A percentile compares a stretch with the other conserved stretches of the same genome.
Evolutionary conservation across 1,284 basidiomycete genomes (phyloP).

Genomic region (Mycosarcoma mackinlayi): DNA sequence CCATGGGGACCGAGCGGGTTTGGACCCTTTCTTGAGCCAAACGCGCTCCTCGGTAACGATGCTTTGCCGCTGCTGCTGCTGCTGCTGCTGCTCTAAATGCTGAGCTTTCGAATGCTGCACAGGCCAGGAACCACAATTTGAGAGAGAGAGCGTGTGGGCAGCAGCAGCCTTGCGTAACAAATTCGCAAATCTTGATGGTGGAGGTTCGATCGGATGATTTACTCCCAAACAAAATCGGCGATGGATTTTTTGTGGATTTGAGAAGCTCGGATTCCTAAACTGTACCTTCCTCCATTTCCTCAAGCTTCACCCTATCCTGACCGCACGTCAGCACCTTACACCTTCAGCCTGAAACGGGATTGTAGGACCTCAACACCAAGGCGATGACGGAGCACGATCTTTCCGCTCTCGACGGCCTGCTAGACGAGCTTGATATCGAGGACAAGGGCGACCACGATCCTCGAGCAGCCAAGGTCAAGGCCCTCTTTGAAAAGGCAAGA

Average conservation of each 20-base stretch:
- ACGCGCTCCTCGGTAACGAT: not conserved
- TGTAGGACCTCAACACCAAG: too few relatives aligned
- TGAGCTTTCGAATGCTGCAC: conserved; percentile 6
- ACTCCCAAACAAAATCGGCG: conserved; percentile 11
- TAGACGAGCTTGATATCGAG: conserved; percentile 39
- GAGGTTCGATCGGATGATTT: conserved; percentile 12
- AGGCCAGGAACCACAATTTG: conserved; percentile 12
- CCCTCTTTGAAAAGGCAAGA: conserved; percentile 41
- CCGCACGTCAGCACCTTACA: too few relatives aligned
- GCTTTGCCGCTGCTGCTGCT: conserved; percentile 1
- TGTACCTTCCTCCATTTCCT: not conserved
- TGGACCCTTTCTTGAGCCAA: conserved; percentile 20
- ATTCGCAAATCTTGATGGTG: conserved; percentile 4
- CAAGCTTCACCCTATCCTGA: not conserved
- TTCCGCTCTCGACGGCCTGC: conserved; percentile 29
- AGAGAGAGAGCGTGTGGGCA: not conserved
- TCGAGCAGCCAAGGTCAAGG: conserved; percentile 33
- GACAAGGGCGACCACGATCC: conserved; percentile 27
- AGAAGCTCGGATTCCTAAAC: not conserved
- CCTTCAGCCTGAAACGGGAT: too few relatives aligned
- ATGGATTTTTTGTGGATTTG: conserved; percentile 16
- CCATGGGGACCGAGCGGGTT: too few relatives aligned
- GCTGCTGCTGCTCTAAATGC: not conserved
- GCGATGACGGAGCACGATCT: conserved; percentile 37
- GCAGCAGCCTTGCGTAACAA: conserved; percentile 1